Percentiles rank a stretch among this genome's conserved stretches.
Evolutionary conservation across 1,139 yeast genomes (phyloP).

Genomic region (Ogataea hybrid): DNA sequence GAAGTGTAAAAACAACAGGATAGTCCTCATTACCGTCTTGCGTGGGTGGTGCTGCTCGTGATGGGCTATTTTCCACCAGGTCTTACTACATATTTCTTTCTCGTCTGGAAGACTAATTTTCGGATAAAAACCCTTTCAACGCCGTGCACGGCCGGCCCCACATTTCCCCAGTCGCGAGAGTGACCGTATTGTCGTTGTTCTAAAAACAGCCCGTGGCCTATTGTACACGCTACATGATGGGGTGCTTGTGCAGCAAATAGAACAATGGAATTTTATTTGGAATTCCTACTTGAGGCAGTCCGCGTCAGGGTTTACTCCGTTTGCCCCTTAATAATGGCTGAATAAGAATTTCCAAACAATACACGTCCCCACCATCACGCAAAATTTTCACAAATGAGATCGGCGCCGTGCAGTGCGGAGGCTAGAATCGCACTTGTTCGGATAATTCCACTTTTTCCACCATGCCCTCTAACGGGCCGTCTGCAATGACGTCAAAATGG

Average conservation of each 20-base stretch:
- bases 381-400: too few relatives aligned
- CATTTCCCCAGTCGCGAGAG: conserved; percentile 4
- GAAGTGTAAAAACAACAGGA: background rate
- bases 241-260: background rate
- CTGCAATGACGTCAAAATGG: too few relatives aligned
- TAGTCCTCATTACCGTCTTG: too few relatives aligned
- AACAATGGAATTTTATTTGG: background rate
- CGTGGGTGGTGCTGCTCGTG: too few relatives aligned
- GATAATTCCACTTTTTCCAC: too few relatives aligned
- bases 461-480: too few relatives aligned
- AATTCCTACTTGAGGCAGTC: background rate
- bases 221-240: background rate
- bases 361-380: too few relatives aligned
- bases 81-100: background rate
- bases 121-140: background rate
- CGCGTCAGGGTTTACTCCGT: background rate
- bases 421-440: too few relatives aligned
- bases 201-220: background rate
- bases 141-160: conserved; percentile 2
- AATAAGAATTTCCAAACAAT: background rate
- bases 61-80: too few relatives aligned
- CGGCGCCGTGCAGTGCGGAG: too few relatives aligned
- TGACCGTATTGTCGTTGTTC: background rate
- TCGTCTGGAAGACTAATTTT: background rate
- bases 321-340: background rate